Evolutionary conservation across 2,329 filamentous ascomycete species (phyloP).

Genomic region (Colletotrichum sp.): DNA sequence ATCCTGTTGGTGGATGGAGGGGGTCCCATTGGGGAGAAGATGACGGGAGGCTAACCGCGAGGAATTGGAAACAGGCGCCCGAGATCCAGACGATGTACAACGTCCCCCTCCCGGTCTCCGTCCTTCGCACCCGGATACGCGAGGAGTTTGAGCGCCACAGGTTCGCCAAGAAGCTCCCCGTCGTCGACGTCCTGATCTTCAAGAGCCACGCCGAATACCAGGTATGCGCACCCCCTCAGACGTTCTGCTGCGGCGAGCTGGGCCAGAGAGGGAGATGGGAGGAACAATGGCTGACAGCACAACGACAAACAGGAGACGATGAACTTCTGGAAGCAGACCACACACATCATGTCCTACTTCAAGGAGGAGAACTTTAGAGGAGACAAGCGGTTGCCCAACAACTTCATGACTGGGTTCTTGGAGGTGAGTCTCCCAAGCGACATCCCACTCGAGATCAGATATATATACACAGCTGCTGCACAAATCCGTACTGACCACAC

Average conservation of each 20-base stretch:
- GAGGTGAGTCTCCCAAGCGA: constrained; percentile 66
- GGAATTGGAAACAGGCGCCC: constrained; percentile 68
- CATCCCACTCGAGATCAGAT: not conserved
- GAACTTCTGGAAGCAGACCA: constrained; percentile 99
- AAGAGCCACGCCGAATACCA: constrained; percentile 95
- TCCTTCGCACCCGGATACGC: constrained; percentile 89
- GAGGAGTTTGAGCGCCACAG: constrained; percentile 97
- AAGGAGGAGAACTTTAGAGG: constrained; percentile 79
- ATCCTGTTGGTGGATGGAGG: not conserved
- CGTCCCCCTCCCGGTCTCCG: constrained; percentile 83
- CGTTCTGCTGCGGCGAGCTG: not conserved
- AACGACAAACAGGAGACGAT: constrained; percentile 76
- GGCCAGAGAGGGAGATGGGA: no score
- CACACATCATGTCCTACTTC: constrained; percentile 97
- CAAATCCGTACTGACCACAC: not conserved
- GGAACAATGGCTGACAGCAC: not conserved
- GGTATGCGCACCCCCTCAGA: constrained; percentile 54
- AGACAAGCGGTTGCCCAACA: constrained; percentile 79
- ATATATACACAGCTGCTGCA: not conserved
- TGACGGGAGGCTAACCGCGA: not conserved
- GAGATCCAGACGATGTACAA: constrained; percentile 99
- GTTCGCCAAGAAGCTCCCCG: constrained; percentile 86
- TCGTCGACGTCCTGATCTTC: constrained; percentile 88
- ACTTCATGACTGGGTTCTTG: constrained; percentile 93
- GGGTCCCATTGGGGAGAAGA: not conserved